Percentiles rank a stretch among this genome's conserved stretches.
These are phyloP conservation scores for Rhodotorula graminis DNA, from an alignment of 768 basidiomycete species.

Conservation along the genomic window DNA sequence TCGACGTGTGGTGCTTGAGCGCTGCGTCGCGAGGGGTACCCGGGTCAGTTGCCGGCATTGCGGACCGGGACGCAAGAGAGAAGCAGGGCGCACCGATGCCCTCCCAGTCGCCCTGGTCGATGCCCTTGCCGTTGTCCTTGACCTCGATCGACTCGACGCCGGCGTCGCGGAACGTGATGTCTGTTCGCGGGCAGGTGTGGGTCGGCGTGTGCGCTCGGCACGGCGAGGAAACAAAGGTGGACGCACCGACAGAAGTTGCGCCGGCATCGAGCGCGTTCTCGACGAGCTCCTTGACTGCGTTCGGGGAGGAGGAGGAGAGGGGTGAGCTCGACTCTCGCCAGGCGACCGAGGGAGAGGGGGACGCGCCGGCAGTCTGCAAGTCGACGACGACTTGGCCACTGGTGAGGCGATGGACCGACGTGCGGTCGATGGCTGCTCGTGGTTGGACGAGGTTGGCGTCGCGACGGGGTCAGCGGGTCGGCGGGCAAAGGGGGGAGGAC, in stretches of 20 bases:
- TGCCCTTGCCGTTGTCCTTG: conserved; percentile 85
- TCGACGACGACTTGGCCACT: conserved; percentile 94
- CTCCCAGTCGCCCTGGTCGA: conserved; percentile 68
- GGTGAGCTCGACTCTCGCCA: background rate
- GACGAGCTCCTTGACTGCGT: conserved; percentile 77
- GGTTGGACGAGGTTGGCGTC: background rate
- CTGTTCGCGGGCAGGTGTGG: conserved; percentile 49
- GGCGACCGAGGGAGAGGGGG: background rate
- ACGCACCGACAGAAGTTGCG: conserved; percentile 74
- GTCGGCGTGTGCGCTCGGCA: too few species aligned
- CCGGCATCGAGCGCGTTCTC: conserved; percentile 95
- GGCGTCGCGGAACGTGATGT: conserved; percentile 82
- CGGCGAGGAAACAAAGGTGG: background rate
- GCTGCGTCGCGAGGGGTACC: too few species aligned
- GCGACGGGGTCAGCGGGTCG: background rate
- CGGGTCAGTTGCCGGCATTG: too few species aligned
- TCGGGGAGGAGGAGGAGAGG: background rate
- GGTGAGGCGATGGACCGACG: conserved; percentile 70
- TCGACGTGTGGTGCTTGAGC: conserved; percentile 90
- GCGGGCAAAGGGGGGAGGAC: background rate
- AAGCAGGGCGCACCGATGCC: conserved; percentile 60
- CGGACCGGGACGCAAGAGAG: too few species aligned
- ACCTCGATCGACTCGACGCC: conserved; percentile 80
- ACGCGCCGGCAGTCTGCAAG: conserved; percentile 66
- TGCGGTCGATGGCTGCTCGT: conserved; percentile 39